Evolutionary conservation across 2,329 filamentous ascomycete species (phyloP).

Genomic region (Raffaelea arxii): DNA sequence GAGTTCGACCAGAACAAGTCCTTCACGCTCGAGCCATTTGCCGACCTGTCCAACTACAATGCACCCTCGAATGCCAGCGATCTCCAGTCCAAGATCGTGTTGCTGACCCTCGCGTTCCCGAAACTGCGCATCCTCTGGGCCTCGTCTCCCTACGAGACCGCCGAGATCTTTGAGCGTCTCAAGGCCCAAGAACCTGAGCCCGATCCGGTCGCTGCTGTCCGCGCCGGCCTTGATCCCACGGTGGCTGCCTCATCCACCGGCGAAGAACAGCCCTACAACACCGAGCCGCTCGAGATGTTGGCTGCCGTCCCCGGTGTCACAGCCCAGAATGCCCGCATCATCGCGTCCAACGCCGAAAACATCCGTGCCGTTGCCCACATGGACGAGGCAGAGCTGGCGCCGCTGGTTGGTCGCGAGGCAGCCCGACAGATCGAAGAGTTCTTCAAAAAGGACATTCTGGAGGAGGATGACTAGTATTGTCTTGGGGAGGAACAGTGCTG

Average conservation of each 20-base stretch:
- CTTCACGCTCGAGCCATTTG: constrained; percentile 82
- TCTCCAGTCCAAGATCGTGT: constrained; percentile 82
- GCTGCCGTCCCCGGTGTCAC: constrained; percentile 75
- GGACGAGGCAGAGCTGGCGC: constrained; percentile 60
- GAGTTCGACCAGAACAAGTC: constrained; percentile 97
- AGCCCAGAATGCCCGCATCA: constrained; percentile 61
- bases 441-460: constrained; percentile 58
- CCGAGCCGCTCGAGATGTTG: constrained; percentile 85
- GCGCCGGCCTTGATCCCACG: constrained; percentile 63
- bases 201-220: constrained; percentile 78
- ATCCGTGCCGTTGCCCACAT: constrained; percentile 81
- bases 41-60: constrained; percentile 52
- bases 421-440: constrained; percentile 70
- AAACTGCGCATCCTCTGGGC: constrained; percentile 89
- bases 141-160: constrained; percentile 85
- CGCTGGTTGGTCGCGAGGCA: constrained; percentile 67
- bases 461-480: constrained; percentile 39
- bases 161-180: constrained; percentile 89
- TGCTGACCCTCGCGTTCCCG: constrained; percentile 87
- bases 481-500: no score
- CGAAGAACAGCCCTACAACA: constrained; percentile 67
- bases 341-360: constrained; percentile 66
- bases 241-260: no score
- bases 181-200: constrained; percentile 87
- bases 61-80: constrained; percentile 48